Base-by-base conservation (phyloP, 371 early-diverging fungal species). In the Basidiobolus meristosporus region DNA sequence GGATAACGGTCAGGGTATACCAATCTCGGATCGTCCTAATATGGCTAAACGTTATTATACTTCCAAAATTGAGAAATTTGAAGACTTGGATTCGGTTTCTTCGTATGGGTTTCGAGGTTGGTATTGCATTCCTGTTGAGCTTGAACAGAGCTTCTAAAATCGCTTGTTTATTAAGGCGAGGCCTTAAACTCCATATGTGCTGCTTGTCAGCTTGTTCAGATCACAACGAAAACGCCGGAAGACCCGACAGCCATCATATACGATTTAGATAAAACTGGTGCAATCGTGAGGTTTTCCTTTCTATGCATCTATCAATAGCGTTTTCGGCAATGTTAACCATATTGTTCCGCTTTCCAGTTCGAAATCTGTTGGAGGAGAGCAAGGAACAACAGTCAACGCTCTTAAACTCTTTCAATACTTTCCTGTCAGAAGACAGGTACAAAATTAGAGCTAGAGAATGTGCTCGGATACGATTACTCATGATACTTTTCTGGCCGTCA, bases 61-160 rank as follows among this genome's bases (percentile, higher is more conserved):
- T 15, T 35, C 28, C 17, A 43, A 42, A 43, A 35, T 43, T 17
- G 7, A 17, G 7, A 7, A 12, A 1, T 21, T n/a, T 9, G 17
- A 7, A 11, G 44, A 43, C 3, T 26, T 43, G 9, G 39, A 14
- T 7, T 30, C 18, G 11, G 36, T 43, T 7, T 7, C 7, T 9
- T 23, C 38, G 5, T 38, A 30, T n/a, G 44, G 44, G 9, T 43
- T 43, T 20, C 44, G 44, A 15, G 44, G 42, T 42, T 34, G 12
- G 34, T 34, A 34, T 18, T 34, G 18, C 10, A 31, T 10, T 31
- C 16, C 18, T 34, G 34, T 7, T 34, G 18, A 6, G 31, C 9
- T 9, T 10, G n/a, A n/a, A 31, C 21, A 16, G 3, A 16, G 19
- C 7, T 18, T 39, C 6, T 4, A 5, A 18, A 3, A 14, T 5